Conservation (phyloP, 73 alveolate species). For the Paramecium tetraurelia region DNA sequence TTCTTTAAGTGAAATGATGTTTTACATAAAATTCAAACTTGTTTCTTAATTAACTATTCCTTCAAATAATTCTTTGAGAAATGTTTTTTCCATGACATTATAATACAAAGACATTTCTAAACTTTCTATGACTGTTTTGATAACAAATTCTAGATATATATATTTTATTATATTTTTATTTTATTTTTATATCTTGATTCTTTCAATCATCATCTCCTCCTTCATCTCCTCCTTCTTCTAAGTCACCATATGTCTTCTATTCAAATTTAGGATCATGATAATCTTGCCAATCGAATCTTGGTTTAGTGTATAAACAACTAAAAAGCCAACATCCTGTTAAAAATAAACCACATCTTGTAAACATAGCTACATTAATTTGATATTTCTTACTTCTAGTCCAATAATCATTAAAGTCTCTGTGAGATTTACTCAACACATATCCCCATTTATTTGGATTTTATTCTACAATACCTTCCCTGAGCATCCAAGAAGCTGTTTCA, state of each 20-base stretch:
- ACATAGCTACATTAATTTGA: not conserved
- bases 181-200: not conserved
- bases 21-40: too few relatives aligned
- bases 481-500: not conserved
- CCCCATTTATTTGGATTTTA: slow-evolving; percentile 16
- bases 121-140: not conserved
- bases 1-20: too few relatives aligned
- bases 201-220: slow-evolving; percentile 57
- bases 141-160: not conserved
- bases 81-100: not conserved
- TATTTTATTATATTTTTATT: not conserved
- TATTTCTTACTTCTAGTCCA: not conserved
- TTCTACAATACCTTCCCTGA: slow-evolving; percentile 39
- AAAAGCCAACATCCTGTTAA: not conserved
- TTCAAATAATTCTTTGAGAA: not conserved
- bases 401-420: not conserved
- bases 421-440: not conserved
- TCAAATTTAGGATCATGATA: slow-evolving; percentile 45
- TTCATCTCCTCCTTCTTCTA: slow-evolving; percentile 54
- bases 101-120: not conserved
- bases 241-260: slow-evolving; percentile 33
- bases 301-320: not conserved
- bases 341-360: not conserved
- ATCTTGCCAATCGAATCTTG: slow-evolving; percentile 50
- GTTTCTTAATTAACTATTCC: not conserved